Evolutionary conservation across 306 rosid genomes (phyloP).

Genomic region (Senna siamea): DNA sequence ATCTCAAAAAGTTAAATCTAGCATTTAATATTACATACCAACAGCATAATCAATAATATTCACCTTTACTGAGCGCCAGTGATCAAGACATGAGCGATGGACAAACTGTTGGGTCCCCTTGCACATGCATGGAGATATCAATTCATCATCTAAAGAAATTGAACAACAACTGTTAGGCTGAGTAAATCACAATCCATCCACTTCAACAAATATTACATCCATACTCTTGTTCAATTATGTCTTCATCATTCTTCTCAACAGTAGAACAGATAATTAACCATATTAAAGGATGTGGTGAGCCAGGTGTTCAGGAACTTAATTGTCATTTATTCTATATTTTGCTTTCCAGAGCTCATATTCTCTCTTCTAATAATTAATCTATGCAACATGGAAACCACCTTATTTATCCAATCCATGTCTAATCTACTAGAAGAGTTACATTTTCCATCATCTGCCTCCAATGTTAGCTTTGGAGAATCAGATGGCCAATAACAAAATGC

Average conservation of each 20-base stretch:
- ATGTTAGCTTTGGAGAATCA: background rate
- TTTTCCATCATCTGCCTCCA: constrained; percentile 21
- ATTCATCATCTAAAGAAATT: constrained; percentile 69
- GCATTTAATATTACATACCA: constrained; percentile 33
- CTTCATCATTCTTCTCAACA: constrained; percentile 12
- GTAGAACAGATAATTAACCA: background rate
- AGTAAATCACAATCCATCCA: background rate
- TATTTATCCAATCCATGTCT: background rate
- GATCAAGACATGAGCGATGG: constrained; percentile 97
- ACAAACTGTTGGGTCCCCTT: constrained; percentile 99
- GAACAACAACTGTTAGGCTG: constrained; percentile 35
- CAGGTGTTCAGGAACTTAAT: background rate
- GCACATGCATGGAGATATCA: constrained; percentile 99
- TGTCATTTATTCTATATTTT: constrained; percentile 1
- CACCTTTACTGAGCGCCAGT: constrained; percentile 99
- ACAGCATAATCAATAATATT: constrained; percentile 25
- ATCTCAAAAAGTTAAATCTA: constrained; percentile 30
- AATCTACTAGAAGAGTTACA: background rate
- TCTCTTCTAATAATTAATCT: background rate
- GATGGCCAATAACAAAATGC: constrained; percentile 3
- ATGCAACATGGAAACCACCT: background rate
- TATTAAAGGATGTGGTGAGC: constrained; percentile 5
- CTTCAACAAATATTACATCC: constrained; percentile 13
- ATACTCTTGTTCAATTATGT: constrained; percentile 24
- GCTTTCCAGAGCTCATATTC: constrained; percentile 2